Evolutionary conservation across 495 filamentous ascomycete genomes (phyloP).

Genomic region (Halenospora varia): DNA sequence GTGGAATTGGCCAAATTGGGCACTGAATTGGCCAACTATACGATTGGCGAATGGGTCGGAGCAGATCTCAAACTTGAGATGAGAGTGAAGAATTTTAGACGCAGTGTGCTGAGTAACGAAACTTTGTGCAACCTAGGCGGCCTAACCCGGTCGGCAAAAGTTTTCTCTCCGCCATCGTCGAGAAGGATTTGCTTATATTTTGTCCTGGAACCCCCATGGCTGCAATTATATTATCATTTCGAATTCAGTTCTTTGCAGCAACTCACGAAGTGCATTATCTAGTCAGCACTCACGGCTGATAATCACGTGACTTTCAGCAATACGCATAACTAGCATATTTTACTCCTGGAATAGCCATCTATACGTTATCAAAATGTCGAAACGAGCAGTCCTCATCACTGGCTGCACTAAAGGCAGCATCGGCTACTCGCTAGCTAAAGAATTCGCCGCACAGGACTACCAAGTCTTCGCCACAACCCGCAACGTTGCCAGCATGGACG

Average conservation of each 20-base stretch:
- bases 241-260: background rate
- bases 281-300: background rate
- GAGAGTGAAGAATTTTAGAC: background rate
- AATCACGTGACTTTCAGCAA: background rate
- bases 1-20: too few relatives aligned
- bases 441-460: slow-evolving; percentile 43
- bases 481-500: slow-evolving; percentile 34
- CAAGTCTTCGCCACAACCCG: slow-evolving; percentile 56
- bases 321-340: background rate
- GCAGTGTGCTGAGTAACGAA: background rate
- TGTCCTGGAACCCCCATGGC: background rate
- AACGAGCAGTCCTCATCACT: slow-evolving; percentile 39
- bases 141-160: background rate
- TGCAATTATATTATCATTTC: background rate
- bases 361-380: slow-evolving; percentile 19
- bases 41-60: too few relatives aligned
- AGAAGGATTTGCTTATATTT: background rate
- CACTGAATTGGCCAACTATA: too few relatives aligned
- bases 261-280: background rate
- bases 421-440: slow-evolving; percentile 48
- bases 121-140: background rate
- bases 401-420: slow-evolving; percentile 50
- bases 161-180: background rate
- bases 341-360: background rate
- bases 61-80: background rate